These are phyloP conservation scores for Botrytis galanthina DNA, from an alignment of 2,329 filamentous ascomycete species.

Conservation along the genomic window DNA sequence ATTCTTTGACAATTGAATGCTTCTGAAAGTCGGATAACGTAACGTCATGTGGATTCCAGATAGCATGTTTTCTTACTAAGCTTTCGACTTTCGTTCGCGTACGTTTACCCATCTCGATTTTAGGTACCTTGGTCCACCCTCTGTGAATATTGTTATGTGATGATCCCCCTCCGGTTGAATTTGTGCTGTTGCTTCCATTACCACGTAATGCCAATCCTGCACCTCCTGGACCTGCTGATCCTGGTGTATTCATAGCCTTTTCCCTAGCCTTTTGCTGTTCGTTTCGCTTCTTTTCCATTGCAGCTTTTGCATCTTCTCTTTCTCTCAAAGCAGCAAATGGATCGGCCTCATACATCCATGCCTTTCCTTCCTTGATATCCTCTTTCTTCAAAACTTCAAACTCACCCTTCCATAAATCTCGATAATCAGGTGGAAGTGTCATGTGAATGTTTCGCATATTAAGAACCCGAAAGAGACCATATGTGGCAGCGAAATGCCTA, in stretches of 20 bases:
- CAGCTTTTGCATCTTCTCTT: slow-evolving; percentile 72
- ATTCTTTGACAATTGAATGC: slow-evolving; percentile 64
- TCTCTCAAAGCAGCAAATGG: slow-evolving; percentile 82
- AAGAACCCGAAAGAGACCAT: slow-evolving; percentile 85
- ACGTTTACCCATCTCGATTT: slow-evolving; percentile 87
- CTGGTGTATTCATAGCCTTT: slow-evolving; percentile 63
- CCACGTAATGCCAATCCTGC: slow-evolving; percentile 50
- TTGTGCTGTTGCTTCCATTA: slow-evolving; percentile 37
- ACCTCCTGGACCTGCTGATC: slow-evolving; percentile 47
- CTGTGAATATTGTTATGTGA: slow-evolving; percentile 49
- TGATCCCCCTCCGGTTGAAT: slow-evolving; percentile 38
- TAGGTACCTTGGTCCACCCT: slow-evolving; percentile 81
- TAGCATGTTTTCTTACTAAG: slow-evolving; percentile 71
- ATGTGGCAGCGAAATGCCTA: slow-evolving; percentile 88
- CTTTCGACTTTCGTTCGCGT: slow-evolving; percentile 77
- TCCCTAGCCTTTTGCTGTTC: slow-evolving; percentile 67
- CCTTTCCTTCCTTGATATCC: slow-evolving; percentile 74
- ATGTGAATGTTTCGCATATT: slow-evolving; percentile 96
- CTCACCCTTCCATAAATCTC: slow-evolving; percentile 83
- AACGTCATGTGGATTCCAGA: slow-evolving; percentile 83
- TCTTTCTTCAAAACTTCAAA: slow-evolving; percentile 79
- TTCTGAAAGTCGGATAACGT: slow-evolving; percentile 59
- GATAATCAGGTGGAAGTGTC: slow-evolving; percentile 88
- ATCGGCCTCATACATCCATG: slow-evolving; percentile 93
- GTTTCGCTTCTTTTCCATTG: slow-evolving; percentile 74